Conservation (phyloP, 2,329 filamentous ascomycete species). For the Nemania bipapillata region DNA sequence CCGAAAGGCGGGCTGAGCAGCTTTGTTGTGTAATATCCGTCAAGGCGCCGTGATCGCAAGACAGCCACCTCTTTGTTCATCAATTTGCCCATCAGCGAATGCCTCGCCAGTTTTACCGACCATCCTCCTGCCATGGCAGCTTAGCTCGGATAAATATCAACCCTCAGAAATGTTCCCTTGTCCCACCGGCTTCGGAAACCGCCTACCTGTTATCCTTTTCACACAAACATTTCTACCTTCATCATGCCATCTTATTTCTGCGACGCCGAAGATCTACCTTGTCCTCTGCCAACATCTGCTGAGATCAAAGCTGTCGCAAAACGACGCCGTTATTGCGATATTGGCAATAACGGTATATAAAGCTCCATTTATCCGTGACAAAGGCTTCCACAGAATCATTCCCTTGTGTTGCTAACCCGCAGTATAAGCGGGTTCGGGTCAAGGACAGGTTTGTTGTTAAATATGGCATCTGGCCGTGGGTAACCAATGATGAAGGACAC, state of each 20-base stretch:
- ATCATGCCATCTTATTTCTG: conserved; percentile 12
- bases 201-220: no score
- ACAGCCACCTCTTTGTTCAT: background rate
- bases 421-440: conserved; percentile 12
- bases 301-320: conserved; percentile 12
- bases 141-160: background rate
- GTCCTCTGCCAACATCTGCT: conserved; percentile 29
- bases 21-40: no score
- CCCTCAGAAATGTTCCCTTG: no score
- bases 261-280: conserved; percentile 17
- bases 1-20: no score
- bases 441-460: conserved; percentile 28
- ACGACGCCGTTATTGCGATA: no score
- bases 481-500: conserved; percentile 27
- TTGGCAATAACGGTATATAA: no score
- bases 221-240: background rate
- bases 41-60: background rate
- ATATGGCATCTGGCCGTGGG: conserved; percentile 6
- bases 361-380: no score
- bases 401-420: conserved; percentile 12
- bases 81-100: background rate
- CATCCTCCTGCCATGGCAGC: background rate
- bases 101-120: background rate
- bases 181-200: no score
- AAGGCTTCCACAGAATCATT: conserved; percentile 15